Evolutionary conservation across 768 basidiomycete species (phyloP), one percentile per base, ranked within the genome.

Genomic region (Mycena metata): DNA sequence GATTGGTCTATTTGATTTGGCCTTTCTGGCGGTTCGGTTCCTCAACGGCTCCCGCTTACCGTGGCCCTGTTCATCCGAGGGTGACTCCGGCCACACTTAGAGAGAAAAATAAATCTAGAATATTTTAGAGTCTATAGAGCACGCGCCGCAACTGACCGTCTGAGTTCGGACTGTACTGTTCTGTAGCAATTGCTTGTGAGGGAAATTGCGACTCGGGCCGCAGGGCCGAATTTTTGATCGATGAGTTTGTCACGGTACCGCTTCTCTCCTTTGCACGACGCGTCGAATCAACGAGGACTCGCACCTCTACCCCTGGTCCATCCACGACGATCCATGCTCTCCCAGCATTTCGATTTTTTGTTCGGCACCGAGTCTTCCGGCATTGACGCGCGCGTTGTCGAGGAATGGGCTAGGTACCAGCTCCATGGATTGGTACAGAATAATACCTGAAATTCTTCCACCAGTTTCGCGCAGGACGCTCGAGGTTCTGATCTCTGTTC

Each of bases 371-470:
- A 78, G 21, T 43, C 69, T 49, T 54, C 70, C 55, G 66, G 64
- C 35, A 71, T 69, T 41, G 78, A 80, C 41, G 70, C 64, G 63
- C 75, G 70, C 51, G 57, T 72, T 16, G 57, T 79, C 11, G 73
- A 78, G 49, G 76, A 76, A 60, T 80, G 79, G 80, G 69, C 74
- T 69, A 74, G 72, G 80, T 81, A 69, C 57, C 74, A 71, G 35
- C 33, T 56, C 19, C 47, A n/a, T 50, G 3, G 23, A 51, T 50
- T 56, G 21, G 30, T 33, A 33, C 52, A 43, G n/a, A 42, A 50
- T 51, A 5, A 45, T 52, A 46, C 30, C 63, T 69, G 41, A 60
- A 71, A 36, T 56, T 26, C 5, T 23, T 42, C 54, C 47, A 30
- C 50, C 39, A 68, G 54, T 64, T 67, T 64, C 26, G 46, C 33